Evolutionary conservation across 306 rosid species (phyloP).

Genomic region (Carpinus fangiana): DNA sequence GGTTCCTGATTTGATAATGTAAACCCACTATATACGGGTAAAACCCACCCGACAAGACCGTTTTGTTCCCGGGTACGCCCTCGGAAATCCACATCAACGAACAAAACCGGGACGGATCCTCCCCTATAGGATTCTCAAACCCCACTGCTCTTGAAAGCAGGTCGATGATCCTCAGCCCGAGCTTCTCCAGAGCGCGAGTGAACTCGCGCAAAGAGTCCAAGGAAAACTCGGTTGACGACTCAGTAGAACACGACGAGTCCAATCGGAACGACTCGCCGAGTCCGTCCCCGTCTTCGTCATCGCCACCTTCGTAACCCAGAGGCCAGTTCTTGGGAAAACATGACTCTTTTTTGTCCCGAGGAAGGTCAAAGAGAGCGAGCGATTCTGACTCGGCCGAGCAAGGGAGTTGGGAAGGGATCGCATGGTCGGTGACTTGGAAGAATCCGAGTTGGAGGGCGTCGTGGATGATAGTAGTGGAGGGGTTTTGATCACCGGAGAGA

Average conservation of each 20-base stretch:
- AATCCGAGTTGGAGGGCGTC: slow-evolving; percentile 50
- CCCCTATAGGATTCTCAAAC: slow-evolving; percentile 43
- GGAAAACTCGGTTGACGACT: slow-evolving; percentile 43
- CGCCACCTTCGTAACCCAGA: slow-evolving; percentile 53
- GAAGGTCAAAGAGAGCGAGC: slow-evolving; percentile 55
- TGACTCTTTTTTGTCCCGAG: slow-evolving; percentile 44
- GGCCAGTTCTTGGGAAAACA: slow-evolving; percentile 68
- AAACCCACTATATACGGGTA: slow-evolving; percentile 73
- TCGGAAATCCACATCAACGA: slow-evolving; percentile 67
- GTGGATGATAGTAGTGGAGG: neutral
- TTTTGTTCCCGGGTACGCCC: slow-evolving; percentile 20
- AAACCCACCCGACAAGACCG: slow-evolving; percentile 44
- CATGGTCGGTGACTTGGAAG: slow-evolving; percentile 67
- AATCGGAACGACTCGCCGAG: slow-evolving; percentile 63
- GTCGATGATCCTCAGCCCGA: slow-evolving; percentile 63
- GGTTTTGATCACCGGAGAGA: slow-evolving; percentile 32
- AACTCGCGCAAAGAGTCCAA: slow-evolving; percentile 48
- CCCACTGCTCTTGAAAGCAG: slow-evolving; percentile 43
- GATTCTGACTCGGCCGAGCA: slow-evolving; percentile 78
- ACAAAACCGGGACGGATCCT: slow-evolving; percentile 42
- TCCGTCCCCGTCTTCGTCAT: slow-evolving; percentile 29
- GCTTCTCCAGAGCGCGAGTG: slow-evolving; percentile 48
- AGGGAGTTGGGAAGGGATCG: slow-evolving; percentile 54
- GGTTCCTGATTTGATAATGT: slow-evolving; percentile 68
- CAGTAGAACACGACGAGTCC: slow-evolving; percentile 42